A percentile compares a stretch with the other conserved stretches of the same genome.
phyloP scores from a whole-genome alignment of 2,329 filamentous ascomycete genomes.

The Ambrosiella cleistominuta region DNA sequence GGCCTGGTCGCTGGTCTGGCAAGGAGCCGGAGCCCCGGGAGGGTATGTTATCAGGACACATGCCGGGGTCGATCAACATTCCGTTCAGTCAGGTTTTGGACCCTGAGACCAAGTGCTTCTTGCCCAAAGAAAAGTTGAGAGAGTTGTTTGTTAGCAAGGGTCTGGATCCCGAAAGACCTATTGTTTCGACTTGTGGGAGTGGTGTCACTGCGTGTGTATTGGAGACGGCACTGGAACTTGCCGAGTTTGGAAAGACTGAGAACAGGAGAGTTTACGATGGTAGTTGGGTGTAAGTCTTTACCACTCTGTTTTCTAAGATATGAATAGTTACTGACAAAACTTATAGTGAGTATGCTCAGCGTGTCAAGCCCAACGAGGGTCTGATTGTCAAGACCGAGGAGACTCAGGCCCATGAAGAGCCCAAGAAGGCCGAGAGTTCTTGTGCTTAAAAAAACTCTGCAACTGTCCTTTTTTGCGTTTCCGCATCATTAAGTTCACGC shows the following conservation, averaged over 20 bases:
- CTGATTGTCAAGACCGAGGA: constrained; percentile 37
- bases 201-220: constrained; percentile 86
- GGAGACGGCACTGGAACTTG: constrained; percentile 68
- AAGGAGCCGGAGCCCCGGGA: constrained; percentile 71
- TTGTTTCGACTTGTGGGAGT: constrained; percentile 80
- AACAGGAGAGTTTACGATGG: constrained; percentile 76
- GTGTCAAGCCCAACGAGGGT: constrained; percentile 42
- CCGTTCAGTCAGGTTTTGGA: constrained; percentile 69
- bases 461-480: neutral
- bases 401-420: constrained; percentile 2
- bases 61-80: constrained; percentile 72
- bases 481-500: neutral
- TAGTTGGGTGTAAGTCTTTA: constrained; percentile 74
- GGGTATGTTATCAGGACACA: constrained; percentile 75
- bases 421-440: constrained; percentile 7
- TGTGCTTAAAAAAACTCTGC: neutral
- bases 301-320: neutral
- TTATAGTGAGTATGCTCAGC: constrained; percentile 47
- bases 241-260: constrained; percentile 50
- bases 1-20: constrained; percentile 63
- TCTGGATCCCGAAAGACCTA: constrained; percentile 59
- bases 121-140: constrained; percentile 52
- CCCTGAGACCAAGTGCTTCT: constrained; percentile 62
- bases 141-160: constrained; percentile 66
- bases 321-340: constrained; percentile 17